A percentile compares a stretch with the other conserved stretches of the same genome.
Conservation (phyloP, 257 asterid species). For the Avicennia marina region DNA sequence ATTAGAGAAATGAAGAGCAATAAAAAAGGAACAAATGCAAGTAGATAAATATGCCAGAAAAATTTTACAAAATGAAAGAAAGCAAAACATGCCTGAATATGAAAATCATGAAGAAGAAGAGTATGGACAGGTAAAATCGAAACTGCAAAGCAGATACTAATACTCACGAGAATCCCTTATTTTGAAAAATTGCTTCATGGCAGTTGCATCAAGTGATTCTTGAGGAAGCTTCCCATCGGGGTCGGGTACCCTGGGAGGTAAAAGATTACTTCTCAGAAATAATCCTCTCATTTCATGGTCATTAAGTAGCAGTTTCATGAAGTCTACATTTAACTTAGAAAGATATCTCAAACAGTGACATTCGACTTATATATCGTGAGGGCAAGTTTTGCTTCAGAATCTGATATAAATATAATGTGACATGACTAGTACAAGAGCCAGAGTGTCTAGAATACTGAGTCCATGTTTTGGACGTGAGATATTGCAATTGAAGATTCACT, state of each 20-base stretch:
- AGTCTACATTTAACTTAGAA: too few species aligned
- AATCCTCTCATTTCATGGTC: background rate
- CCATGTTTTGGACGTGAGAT: too few species aligned
- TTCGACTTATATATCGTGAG: too few species aligned
- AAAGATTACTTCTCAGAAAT: constrained; percentile 8
- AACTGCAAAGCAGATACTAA: background rate
- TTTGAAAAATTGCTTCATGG: constrained; percentile 62
- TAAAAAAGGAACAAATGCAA: background rate
- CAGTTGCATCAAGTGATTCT: constrained; percentile 65
- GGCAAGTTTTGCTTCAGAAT: too few species aligned
- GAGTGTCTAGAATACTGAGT: too few species aligned
- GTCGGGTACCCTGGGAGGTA: constrained; percentile 62
- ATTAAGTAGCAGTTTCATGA: background rate
- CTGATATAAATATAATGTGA: too few species aligned
- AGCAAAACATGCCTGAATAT: background rate
- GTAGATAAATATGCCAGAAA: background rate
- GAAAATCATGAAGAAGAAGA: background rate
- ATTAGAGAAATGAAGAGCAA: background rate
- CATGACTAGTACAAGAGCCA: too few species aligned
- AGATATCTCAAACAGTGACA: too few species aligned
- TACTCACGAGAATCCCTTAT: constrained; percentile 91
- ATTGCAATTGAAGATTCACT: background rate
- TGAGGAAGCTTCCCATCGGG: constrained; percentile 87
- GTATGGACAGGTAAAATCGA: background rate
- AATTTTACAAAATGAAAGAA: background rate